phyloP scores from a whole-genome alignment of 108 stramenopile genomes.

The Schizochytrium sp. region DNA sequence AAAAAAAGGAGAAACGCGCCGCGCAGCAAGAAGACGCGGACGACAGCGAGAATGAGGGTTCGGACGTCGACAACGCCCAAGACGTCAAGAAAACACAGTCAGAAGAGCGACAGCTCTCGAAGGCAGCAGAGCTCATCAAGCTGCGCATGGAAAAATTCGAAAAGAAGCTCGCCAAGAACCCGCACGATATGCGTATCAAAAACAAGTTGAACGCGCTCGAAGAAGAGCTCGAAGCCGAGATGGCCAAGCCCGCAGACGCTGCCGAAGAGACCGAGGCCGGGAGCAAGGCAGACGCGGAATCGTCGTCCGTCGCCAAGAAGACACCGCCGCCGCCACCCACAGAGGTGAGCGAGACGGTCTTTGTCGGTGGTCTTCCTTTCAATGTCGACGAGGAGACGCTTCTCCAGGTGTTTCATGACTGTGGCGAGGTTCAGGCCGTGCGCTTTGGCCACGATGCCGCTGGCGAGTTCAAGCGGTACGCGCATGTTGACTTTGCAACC shows the following conservation, averaged over 20 bases:
- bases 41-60: too few species aligned
- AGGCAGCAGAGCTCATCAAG: slow-evolving; percentile 51
- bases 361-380: not conserved
- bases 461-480: slow-evolving; percentile 9
- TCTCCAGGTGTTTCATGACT: slow-evolving; percentile 19
- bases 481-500: not conserved
- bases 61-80: too few species aligned
- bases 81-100: too few species aligned
- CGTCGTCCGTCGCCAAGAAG: not conserved
- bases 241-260: not conserved
- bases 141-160: slow-evolving; percentile 1
- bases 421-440: not conserved
- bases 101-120: not conserved
- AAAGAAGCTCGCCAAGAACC: not conserved
- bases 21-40: too few species aligned
- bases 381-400: slow-evolving; percentile 20
- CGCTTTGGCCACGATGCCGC: not conserved
- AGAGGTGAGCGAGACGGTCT: not conserved
- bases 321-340: too few species aligned
- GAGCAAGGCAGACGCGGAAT: slow-evolving; percentile 25
- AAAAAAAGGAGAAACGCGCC: not conserved
- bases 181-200: not conserved
- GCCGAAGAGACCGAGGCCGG: slow-evolving; percentile 17
- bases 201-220: not conserved
- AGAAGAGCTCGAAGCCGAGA: not conserved